A percentile compares a stretch with the other conserved stretches of the same genome.
These are phyloP conservation scores for Penicillium canariense DNA, from an alignment of 495 filamentous ascomycete species.

Conservation along the genomic window DNA sequence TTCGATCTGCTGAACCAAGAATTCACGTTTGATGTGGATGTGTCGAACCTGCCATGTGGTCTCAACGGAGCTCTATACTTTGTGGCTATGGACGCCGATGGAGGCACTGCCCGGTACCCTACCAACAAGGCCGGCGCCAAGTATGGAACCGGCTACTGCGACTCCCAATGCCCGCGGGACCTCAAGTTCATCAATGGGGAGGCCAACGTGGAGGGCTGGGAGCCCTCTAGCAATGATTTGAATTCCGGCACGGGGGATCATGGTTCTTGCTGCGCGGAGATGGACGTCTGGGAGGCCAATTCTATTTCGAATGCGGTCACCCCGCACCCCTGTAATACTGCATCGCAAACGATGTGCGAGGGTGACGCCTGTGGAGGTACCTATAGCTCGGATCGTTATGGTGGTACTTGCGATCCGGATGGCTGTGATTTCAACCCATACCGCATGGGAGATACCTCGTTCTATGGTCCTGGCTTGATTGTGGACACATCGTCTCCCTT, in stretches of 20 bases:
- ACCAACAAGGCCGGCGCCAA: conserved; percentile 65
- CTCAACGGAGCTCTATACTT: conserved; percentile 74
- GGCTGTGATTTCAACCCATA: conserved; percentile 81
- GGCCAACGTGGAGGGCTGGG: conserved; percentile 60
- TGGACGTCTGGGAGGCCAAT: conserved; percentile 76
- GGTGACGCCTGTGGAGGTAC: conserved; percentile 55
- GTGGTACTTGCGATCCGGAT: conserved; percentile 67
- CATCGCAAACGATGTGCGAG: conserved; percentile 56
- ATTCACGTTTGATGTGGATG: conserved; percentile 68
- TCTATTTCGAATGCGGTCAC: conserved; percentile 55
- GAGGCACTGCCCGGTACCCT: conserved; percentile 50
- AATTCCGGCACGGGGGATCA: conserved; percentile 59
- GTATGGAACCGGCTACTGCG: conserved; percentile 77
- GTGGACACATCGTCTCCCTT: conserved; percentile 63
- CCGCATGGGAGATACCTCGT: conserved; percentile 59
- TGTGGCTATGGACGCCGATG: conserved; percentile 61
- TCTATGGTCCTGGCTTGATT: conserved; percentile 60
- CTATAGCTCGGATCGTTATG: conserved; percentile 43
- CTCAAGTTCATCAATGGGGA: conserved; percentile 69
- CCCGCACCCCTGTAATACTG: conserved; percentile 61
- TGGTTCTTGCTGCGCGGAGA: conserved; percentile 70
- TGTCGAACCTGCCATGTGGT: conserved; percentile 63
- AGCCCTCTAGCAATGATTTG: conserved; percentile 52
- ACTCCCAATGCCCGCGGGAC: conserved; percentile 66
- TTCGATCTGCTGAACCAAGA: conserved; percentile 60